A percentile compares a stretch with the other conserved stretches of the same genome.
Conservation (phyloP, 345 rosid species). For the Eucalyptus lansdowneana region DNA sequence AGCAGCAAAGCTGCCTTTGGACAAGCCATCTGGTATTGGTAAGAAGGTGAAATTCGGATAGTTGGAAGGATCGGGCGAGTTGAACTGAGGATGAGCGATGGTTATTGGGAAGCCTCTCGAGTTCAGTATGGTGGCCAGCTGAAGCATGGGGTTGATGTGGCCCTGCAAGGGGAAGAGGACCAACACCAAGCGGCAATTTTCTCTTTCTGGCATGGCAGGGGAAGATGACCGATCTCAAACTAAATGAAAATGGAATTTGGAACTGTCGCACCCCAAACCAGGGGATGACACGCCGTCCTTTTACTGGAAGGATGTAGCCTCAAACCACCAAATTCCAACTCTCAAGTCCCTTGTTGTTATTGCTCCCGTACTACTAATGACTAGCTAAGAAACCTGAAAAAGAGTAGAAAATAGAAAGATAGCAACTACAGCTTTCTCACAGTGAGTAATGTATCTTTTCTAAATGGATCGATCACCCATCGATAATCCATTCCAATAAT, state of each 20-base stretch:
- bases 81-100: constrained; percentile 13
- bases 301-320: fast-evolving
- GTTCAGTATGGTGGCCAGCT: constrained; percentile 13
- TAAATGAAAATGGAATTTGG: background rate
- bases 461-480: too few relatives aligned
- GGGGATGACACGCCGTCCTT: too few relatives aligned
- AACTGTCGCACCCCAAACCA: background rate
- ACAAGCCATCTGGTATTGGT: background rate
- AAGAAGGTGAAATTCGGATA: constrained; percentile 3
- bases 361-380: too few relatives aligned
- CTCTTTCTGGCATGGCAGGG: background rate
- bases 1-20: background rate
- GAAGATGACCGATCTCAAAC: background rate
- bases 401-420: too few relatives aligned
- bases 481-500: too few relatives aligned
- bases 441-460: too few relatives aligned
- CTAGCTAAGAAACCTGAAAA: too few relatives aligned
- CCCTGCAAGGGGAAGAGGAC: constrained; percentile 19
- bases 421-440: too few relatives aligned
- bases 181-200: constrained; percentile 5
- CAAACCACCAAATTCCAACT: too few relatives aligned
- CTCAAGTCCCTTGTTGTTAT: too few relatives aligned
- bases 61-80: constrained; percentile 2
- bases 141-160: constrained; percentile 25
- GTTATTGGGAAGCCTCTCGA: constrained; percentile 18